Evolutionary conservation across 2,329 filamentous ascomycete genomes (phyloP), one percentile per base, ranked within the genome.

Genomic region (Phialocephala subalpina): DNA sequence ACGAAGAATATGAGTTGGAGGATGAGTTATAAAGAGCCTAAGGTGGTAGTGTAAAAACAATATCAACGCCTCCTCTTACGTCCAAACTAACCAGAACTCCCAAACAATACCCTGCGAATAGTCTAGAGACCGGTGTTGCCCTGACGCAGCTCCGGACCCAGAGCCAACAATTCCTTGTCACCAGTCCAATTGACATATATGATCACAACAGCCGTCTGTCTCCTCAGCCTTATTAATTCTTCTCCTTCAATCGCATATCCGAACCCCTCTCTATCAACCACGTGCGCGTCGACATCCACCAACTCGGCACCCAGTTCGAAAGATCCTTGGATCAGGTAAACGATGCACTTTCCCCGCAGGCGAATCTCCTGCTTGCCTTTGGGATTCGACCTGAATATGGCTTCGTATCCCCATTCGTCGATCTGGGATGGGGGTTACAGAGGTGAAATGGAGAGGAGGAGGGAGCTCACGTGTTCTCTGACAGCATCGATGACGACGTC

Each of bases 401-500:
- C 25, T 29, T 29, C 12, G 4, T 7, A 20, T 5, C 49, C 49
- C 49, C 49, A 53, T 53, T 16, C 25, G 18, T 53, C 22, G 27
- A 53, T 53, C 49, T 53, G 25, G 22, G 12, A 7, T 29, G 12
- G 27, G 18, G 25, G 25, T 16, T 22, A 4, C 8, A n/a, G 27
- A 29, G 49, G 8, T n/a, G 22, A 22, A 29, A n/a, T 12, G 25
- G 11, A 33, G 25, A 18, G 49, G 27, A 25, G 18, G 38, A 42
- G 38, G 38, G 18, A 18, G 12, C 49, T 53, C 49, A 53, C 49
- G 49, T 53, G 49, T 53, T 53, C 49, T 53, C 49, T 27, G 11
- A 53, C 49, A 4, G 49, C 49, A n/a, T n/a, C 49, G 27, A 53
- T 53, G 9, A 53, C 25, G 49, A 53, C 49, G 25, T 53, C 49